Conservation (phyloP, 495 filamentous ascomycete species). For the Apodospora peruviana region DNA sequence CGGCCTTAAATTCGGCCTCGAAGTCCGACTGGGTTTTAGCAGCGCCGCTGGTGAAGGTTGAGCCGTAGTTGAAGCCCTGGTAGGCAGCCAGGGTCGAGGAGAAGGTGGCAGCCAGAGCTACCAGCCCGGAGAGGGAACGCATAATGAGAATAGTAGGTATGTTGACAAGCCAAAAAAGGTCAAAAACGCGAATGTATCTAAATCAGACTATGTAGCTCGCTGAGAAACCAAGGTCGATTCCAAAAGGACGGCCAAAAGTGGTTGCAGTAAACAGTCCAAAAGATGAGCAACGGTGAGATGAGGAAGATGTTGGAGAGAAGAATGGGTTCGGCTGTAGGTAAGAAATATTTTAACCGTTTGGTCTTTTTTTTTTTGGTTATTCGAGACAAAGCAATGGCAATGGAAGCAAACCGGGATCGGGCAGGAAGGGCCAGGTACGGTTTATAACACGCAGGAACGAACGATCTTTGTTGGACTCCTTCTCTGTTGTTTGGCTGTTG, state of each 20-base stretch:
- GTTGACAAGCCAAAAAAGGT: too few species aligned
- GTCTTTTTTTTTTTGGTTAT: too few species aligned
- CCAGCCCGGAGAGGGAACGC: constrained; percentile 18
- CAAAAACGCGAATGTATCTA: neutral
- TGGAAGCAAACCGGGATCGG: too few species aligned
- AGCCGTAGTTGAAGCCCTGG: constrained; percentile 83
- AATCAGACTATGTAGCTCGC: neutral
- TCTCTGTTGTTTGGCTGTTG: too few species aligned
- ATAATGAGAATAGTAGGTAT: constrained; percentile 21
- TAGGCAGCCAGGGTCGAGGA: constrained; percentile 29
- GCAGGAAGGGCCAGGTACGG: too few species aligned
- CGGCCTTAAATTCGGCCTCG: constrained; percentile 62
- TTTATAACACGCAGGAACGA: too few species aligned
- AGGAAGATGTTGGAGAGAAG: too few species aligned
- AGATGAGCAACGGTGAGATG: too few species aligned
- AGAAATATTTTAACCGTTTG: too few species aligned
- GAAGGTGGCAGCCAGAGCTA: constrained; percentile 25
- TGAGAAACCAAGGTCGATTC: neutral
- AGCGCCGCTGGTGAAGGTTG: constrained; percentile 53
- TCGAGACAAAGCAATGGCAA: too few species aligned
- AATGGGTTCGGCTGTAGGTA: too few species aligned
- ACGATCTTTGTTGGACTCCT: too few species aligned
- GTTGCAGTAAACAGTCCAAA: neutral
- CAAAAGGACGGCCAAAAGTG: constrained; percentile 1
- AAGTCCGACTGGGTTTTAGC: constrained; percentile 61